Percentiles rank a stretch among this genome's conserved stretches.
Conservation (phyloP, 495 filamentous ascomycete species). For the Xylaria nigripes region DNA sequence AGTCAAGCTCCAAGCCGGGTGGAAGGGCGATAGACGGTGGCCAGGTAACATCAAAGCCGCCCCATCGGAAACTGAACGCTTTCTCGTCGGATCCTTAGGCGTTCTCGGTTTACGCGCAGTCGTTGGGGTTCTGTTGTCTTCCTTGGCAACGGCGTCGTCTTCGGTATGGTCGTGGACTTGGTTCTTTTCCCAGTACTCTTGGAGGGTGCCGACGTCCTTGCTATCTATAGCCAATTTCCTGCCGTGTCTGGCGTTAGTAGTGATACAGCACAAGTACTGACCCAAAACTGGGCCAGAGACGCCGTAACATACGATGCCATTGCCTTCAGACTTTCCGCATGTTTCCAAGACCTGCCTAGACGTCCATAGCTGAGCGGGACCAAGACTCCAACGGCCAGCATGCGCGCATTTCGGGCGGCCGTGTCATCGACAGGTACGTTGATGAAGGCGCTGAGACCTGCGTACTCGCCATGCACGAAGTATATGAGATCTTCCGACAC, state of each 20-base stretch:
- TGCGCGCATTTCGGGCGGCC: slow-evolving; percentile 75
- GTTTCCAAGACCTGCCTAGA: slow-evolving; percentile 81
- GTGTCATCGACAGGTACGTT: slow-evolving; percentile 70
- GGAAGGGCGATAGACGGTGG: slow-evolving; percentile 65
- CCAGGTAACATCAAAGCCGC: slow-evolving; percentile 55
- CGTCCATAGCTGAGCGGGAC: slow-evolving; percentile 82
- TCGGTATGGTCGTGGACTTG: slow-evolving; percentile 42
- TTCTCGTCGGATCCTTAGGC: slow-evolving; percentile 39
- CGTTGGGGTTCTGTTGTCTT: slow-evolving; percentile 46
- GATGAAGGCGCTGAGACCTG: slow-evolving; percentile 86
- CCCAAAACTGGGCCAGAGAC: background rate
- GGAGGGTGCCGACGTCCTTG: slow-evolving; percentile 51
- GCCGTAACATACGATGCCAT: slow-evolving; percentile 54
- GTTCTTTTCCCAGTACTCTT: slow-evolving; percentile 72
- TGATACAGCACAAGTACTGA: slow-evolving; percentile 5
- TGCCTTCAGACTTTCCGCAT: slow-evolving; percentile 66
- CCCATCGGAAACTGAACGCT: slow-evolving; percentile 53
- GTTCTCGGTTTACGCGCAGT: slow-evolving; percentile 20
- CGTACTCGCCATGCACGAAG: slow-evolving; percentile 78
- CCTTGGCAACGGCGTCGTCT: slow-evolving; percentile 38
- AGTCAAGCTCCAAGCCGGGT: slow-evolving; percentile 77
- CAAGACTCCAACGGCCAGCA: slow-evolving; percentile 83
- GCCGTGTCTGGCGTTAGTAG: slow-evolving; percentile 21
- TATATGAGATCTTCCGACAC: slow-evolving; percentile 85
- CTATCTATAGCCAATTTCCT: slow-evolving; percentile 48